Percentiles rank a stretch among this genome's conserved stretches.
These are phyloP conservation scores for Fraxinus latifolia DNA, from an alignment of 305 asterid species.

Conservation along the genomic window DNA sequence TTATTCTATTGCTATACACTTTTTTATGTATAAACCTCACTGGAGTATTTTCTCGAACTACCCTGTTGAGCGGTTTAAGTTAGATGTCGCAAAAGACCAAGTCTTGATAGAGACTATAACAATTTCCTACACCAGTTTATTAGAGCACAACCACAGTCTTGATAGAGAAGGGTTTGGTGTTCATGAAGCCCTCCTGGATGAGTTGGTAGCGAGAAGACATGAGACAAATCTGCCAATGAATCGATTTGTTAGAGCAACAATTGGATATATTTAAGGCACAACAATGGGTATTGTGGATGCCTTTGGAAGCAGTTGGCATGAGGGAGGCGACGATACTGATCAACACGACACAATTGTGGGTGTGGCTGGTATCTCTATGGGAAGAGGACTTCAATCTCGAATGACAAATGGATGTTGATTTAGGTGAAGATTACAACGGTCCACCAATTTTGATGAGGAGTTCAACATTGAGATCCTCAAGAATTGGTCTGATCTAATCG, in stretches of 20 bases:
- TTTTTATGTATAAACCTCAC: background rate
- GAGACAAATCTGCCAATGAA: background rate
- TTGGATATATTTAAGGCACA: background rate
- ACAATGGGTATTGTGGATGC: background rate
- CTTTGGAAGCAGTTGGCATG: background rate
- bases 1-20: background rate
- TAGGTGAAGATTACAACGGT: background rate
- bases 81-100: background rate
- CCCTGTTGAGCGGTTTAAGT: background rate
- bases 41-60: background rate
- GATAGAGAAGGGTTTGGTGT: background rate
- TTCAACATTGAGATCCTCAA: background rate
- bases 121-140: background rate
- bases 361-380: background rate
- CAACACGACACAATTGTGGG: background rate
- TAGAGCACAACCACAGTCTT: background rate
- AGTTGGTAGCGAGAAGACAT: background rate
- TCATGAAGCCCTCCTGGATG: background rate
- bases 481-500: background rate
- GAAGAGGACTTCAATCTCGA: background rate
- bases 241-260: background rate
- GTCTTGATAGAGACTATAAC: background rate
- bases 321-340: background rate
- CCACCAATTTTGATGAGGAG: background rate
- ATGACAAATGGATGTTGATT: background rate